phyloP scores from a whole-genome alignment of 1,139 yeast genomes.

The Ogataea hybrid region DNA sequence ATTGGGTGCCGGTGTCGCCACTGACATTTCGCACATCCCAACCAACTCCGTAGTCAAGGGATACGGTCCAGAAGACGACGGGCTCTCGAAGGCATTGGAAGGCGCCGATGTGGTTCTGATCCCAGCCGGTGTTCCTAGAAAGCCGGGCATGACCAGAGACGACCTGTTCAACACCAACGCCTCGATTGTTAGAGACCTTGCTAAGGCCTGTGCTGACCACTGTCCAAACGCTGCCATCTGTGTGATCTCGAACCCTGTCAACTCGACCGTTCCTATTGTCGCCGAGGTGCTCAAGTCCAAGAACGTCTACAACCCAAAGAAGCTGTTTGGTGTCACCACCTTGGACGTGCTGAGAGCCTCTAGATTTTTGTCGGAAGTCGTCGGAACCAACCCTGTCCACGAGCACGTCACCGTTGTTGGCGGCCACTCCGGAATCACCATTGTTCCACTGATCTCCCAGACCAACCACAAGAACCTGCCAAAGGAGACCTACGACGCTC shows the following conservation, averaged over 20 bases:
- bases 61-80: slow-evolving; percentile 82
- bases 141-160: slow-evolving; percentile 99
- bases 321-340: slow-evolving; percentile 95
- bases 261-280: slow-evolving; percentile 97
- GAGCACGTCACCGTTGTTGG: slow-evolving; percentile 86
- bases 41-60: slow-evolving; percentile 84
- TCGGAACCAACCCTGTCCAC: slow-evolving; percentile 56
- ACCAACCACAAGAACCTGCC: slow-evolving; percentile 55
- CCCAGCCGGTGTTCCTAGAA: slow-evolving; percentile 99
- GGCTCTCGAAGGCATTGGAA: slow-evolving; percentile 71
- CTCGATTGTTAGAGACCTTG: slow-evolving; percentile 88
- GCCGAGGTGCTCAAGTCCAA: slow-evolving; percentile 87
- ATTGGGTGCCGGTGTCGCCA: slow-evolving; percentile 96
- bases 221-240: slow-evolving; percentile 87
- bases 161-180: slow-evolving; percentile 98
- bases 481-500: slow-evolving; percentile 57
- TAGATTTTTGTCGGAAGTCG: slow-evolving; percentile 79
- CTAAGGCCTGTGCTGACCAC: slow-evolving; percentile 81
- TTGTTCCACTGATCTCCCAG: slow-evolving; percentile 89
- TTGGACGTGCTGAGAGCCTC: slow-evolving; percentile 93
- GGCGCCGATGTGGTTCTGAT: slow-evolving; percentile 87
- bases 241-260: slow-evolving; percentile 95
- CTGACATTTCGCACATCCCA: slow-evolving; percentile 92
- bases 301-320: slow-evolving; percentile 89
- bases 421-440: slow-evolving; percentile 98